A percentile compares a stretch with the other conserved stretches of the same genome.
These are phyloP conservation scores for Fusarium albosuccineum DNA, from an alignment of 2,329 filamentous ascomycete genomes.

Conservation along the genomic window DNA sequence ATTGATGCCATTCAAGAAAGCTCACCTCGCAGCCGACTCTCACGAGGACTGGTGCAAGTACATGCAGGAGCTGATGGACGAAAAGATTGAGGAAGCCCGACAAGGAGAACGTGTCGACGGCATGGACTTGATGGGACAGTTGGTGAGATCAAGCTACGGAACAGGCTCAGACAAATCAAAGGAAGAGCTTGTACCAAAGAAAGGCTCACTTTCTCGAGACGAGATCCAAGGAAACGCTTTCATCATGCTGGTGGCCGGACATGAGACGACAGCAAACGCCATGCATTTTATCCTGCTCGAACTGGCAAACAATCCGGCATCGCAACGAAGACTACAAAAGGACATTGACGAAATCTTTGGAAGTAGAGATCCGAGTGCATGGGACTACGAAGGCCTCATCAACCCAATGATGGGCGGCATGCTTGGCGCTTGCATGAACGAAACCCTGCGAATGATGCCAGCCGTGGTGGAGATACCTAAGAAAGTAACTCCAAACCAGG, in stretches of 20 bases:
- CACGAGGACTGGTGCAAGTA: slow-evolving; percentile 75
- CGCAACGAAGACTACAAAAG: slow-evolving; percentile 75
- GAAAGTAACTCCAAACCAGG: slow-evolving; percentile 60
- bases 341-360: slow-evolving; percentile 77
- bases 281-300: slow-evolving; percentile 78
- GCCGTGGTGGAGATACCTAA: slow-evolving; percentile 81
- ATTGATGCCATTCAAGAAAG: slow-evolving; percentile 63
- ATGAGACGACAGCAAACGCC: slow-evolving; percentile 84
- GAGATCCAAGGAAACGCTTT: slow-evolving; percentile 82
- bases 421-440: slow-evolving; percentile 81
- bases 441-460: slow-evolving; percentile 79
- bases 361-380: slow-evolving; percentile 68
- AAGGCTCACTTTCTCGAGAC: slow-evolving; percentile 64
- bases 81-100: slow-evolving; percentile 64
- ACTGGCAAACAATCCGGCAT: slow-evolving; percentile 73
- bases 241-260: slow-evolving; percentile 77
- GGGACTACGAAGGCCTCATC: slow-evolving; percentile 79
- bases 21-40: slow-evolving; percentile 66
- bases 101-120: slow-evolving; percentile 55
- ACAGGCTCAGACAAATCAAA: slow-evolving; percentile 3
- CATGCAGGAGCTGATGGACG: slow-evolving; percentile 75
- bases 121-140: slow-evolving; percentile 66
- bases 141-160: slow-evolving; percentile 59
- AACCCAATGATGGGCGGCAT: slow-evolving; percentile 76
- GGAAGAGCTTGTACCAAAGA: slow-evolving; percentile 30